These are phyloP conservation scores for Hyparrhenia diplandra DNA, from an alignment of 176 grass and related monocot species.

Conservation along the genomic window DNA sequence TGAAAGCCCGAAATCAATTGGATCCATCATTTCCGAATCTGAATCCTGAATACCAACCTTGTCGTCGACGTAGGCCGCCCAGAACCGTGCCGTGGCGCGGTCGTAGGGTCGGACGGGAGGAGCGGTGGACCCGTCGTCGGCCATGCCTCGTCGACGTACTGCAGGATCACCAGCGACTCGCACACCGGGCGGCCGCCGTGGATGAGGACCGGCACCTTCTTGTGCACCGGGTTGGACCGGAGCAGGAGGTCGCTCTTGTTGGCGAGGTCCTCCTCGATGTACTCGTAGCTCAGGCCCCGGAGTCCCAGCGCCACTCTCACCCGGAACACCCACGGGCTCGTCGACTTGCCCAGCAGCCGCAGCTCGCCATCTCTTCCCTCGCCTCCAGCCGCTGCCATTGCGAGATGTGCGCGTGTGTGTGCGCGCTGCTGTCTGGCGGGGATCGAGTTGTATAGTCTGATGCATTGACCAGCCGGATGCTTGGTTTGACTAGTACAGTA, in stretches of 20 bases:
- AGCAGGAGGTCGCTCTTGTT: constrained; percentile 63
- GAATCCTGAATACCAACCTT: too few species aligned
- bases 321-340: constrained; percentile 31
- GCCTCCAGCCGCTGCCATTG: constrained; percentile 14
- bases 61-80: too few species aligned
- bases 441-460: neutral
- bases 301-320: constrained; percentile 15
- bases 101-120: too few species aligned
- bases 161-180: constrained; percentile 40
- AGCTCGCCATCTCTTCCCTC: constrained; percentile 6
- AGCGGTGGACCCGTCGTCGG: neutral
- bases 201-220: constrained; percentile 67
- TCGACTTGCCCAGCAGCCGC: constrained; percentile 32
- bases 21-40: too few species aligned
- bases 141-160: constrained; percentile 42
- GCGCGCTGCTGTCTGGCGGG: neutral
- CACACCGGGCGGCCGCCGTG: constrained; percentile 41
- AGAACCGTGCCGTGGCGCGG: too few species aligned
- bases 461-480: too few species aligned
- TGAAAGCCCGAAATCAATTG: too few species aligned
- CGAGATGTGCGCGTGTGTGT: neutral
- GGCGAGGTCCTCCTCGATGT: constrained; percentile 31
- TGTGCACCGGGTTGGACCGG: constrained; percentile 55
- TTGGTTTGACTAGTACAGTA: too few species aligned
- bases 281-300: constrained; percentile 45